Percentiles rank a stretch among this genome's conserved stretches.
Conservation (phyloP, 1,284 basidiomycete species). For the Baeospora myosura region DNA sequence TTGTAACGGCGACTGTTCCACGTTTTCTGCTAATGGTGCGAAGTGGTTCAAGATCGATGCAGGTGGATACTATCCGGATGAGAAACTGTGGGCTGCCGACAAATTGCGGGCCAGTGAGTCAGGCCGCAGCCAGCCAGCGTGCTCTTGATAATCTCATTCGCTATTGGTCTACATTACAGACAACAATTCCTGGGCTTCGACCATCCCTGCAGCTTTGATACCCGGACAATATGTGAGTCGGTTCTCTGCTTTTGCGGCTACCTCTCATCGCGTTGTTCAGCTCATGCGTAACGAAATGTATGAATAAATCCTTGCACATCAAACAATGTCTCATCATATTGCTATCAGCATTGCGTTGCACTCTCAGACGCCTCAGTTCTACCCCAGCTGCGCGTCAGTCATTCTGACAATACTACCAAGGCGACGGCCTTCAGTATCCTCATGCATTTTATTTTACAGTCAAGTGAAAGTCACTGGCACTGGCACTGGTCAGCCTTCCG, state of each 20-base stretch:
- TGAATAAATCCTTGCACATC: constrained; percentile 1
- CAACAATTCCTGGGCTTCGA: constrained; percentile 27
- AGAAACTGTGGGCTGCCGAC: constrained; percentile 26
- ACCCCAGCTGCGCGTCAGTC: constrained; percentile 33
- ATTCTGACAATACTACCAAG: neutral
- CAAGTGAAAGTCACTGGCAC: constrained; percentile 29
- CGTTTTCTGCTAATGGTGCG: constrained; percentile 25
- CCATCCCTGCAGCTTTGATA: constrained; percentile 25
- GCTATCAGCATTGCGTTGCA: constrained; percentile 27
- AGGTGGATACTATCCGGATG: constrained; percentile 24
- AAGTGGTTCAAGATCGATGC: constrained; percentile 34
- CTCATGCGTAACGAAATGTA: constrained; percentile 34
- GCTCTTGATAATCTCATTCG: neutral
- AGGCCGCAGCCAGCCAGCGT: neutral
- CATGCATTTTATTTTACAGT: constrained; percentile 14
- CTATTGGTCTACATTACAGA: constrained; percentile 17
- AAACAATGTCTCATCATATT: neutral
- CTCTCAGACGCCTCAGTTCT: constrained; percentile 28
- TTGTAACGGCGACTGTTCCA: constrained; percentile 29
- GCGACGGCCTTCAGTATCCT: too few relatives aligned
- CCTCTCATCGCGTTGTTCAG: constrained; percentile 14
- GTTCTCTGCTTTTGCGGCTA: neutral
- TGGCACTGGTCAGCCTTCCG: constrained; percentile 25
- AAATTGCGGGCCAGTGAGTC: constrained; percentile 26
- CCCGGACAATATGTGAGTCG: constrained; percentile 32